Conservation (phyloP, 202 grass and related monocot species). For the Setaria italica region DNA sequence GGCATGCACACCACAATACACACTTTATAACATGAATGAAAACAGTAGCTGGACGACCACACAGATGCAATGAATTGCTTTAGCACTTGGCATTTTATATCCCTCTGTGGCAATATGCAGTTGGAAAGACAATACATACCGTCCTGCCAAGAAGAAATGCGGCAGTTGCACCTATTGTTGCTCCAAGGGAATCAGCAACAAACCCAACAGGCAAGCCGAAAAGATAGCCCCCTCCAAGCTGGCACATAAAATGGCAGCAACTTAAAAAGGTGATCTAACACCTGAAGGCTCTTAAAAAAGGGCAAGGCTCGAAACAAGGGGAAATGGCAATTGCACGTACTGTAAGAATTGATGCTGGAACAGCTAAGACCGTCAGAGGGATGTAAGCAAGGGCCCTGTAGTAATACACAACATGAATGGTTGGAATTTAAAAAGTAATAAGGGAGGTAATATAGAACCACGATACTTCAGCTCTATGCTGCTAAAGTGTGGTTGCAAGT, state of each 20-base stretch:
- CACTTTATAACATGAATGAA: conserved; percentile 6
- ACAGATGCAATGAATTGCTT: not conserved
- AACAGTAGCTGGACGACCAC: not conserved
- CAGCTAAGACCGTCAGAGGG: conserved; percentile 88
- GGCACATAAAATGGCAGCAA: conserved; percentile 39
- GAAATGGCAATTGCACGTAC: conserved; percentile 55
- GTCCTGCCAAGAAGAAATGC: conserved; percentile 99
- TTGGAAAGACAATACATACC: conserved; percentile 48
- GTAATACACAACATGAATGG: conserved; percentile 34
- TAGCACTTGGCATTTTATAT: not conserved
- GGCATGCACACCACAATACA: not conserved
- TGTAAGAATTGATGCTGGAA: conserved; percentile 95
- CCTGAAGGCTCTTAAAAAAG: conserved; percentile 7
- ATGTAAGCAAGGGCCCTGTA: conserved; percentile 94
- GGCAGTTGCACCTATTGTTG: conserved; percentile 93
- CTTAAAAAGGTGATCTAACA: conserved; percentile 8
- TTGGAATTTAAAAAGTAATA: not conserved
- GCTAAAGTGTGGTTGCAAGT: not conserved
- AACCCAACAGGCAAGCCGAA: conserved; percentile 94
- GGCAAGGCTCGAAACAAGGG: not conserved
- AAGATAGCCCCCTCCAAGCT: conserved; percentile 98
- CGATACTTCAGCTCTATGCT: not conserved
- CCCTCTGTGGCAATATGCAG: conserved; percentile 2
- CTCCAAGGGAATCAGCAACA: conserved; percentile 93
- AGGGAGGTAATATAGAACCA: not conserved